Evolutionary conservation across 176 grass and related monocot species (phyloP).

Genomic region (Leersia perrieri): DNA sequence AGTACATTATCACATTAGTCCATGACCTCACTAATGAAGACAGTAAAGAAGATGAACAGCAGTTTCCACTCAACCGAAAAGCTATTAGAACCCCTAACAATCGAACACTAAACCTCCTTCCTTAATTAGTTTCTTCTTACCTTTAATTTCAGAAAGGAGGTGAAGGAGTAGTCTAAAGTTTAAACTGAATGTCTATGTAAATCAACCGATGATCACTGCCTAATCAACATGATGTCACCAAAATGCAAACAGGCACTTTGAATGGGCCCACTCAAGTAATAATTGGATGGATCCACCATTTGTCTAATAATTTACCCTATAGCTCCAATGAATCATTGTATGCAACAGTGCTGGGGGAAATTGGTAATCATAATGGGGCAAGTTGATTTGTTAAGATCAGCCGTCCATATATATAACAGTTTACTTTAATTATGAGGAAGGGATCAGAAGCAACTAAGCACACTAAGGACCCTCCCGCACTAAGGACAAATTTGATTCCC

Average conservation of each 20-base stretch:
- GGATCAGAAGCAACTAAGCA: not conserved
- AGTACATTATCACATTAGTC: not conserved
- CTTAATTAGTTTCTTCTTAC: no score
- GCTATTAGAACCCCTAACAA: not conserved
- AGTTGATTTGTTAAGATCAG: conserved; percentile 3
- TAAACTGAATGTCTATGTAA: conserved; percentile 1
- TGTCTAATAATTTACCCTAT: not conserved
- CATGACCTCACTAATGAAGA: not conserved
- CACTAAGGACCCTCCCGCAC: not conserved
- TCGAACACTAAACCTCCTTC: not conserved
- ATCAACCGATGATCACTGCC: conserved; percentile 1
- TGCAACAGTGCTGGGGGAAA: not conserved
- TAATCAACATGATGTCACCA: conserved; percentile 31
- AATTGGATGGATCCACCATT: conserved; percentile 8
- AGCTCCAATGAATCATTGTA: conserved; percentile 13
- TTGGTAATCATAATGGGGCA: not conserved
- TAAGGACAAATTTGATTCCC: conserved; percentile 32
- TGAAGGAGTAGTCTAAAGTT: conserved; percentile 19
- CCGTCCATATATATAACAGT: not conserved
- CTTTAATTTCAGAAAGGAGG: conserved; percentile 15
- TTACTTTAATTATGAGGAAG: not conserved
- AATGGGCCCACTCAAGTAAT: conserved; percentile 9
- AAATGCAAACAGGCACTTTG: conserved; percentile 1
- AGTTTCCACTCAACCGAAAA: not conserved
- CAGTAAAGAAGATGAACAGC: not conserved